phyloP scores from a whole-genome alignment of 1,284 basidiomycete genomes.

The Tetrapyrgos nigripes region DNA sequence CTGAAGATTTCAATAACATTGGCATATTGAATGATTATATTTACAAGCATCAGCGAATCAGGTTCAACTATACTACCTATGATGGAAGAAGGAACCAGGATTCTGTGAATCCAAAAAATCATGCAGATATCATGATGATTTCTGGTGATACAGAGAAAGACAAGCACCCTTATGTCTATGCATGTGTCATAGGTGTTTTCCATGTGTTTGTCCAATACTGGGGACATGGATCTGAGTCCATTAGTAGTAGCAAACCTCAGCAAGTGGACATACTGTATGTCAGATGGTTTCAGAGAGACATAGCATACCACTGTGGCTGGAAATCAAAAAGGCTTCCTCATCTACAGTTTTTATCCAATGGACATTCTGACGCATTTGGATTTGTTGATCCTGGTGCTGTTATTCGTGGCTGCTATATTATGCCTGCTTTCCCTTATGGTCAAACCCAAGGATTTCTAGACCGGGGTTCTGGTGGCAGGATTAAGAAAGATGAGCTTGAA shows the following conservation, averaged over 20 bases:
- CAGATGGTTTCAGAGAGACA: not conserved
- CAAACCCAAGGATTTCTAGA: conserved; percentile 10
- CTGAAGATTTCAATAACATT: not conserved
- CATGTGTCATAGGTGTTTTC: not conserved
- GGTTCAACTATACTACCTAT: conserved; percentile 1
- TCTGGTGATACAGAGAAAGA: not conserved
- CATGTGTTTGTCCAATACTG: not conserved
- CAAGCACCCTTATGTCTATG: not conserved
- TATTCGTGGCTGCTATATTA: conserved; percentile 20
- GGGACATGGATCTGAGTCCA: not conserved
- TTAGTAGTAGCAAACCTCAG: not conserved
- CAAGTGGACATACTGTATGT: not conserved
- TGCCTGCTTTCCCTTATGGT: conserved; percentile 21
- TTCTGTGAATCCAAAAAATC: not conserved
- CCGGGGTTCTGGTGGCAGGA: conserved; percentile 1
- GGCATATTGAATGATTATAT: not conserved
- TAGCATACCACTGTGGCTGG: not conserved
- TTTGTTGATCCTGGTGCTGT: conserved; percentile 19
- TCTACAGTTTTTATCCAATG: not conserved
- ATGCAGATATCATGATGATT: not conserved
- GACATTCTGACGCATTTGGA: not conserved
- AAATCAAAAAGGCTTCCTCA: not conserved
- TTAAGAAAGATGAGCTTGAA: conserved; percentile 10
- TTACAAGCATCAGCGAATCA: not conserved
- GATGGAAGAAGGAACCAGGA: not conserved